Evolutionary conservation across 352 stramenopile species (phyloP), one percentile per base, ranked within the genome.

Genomic region (Phytophthora sp.): DNA sequence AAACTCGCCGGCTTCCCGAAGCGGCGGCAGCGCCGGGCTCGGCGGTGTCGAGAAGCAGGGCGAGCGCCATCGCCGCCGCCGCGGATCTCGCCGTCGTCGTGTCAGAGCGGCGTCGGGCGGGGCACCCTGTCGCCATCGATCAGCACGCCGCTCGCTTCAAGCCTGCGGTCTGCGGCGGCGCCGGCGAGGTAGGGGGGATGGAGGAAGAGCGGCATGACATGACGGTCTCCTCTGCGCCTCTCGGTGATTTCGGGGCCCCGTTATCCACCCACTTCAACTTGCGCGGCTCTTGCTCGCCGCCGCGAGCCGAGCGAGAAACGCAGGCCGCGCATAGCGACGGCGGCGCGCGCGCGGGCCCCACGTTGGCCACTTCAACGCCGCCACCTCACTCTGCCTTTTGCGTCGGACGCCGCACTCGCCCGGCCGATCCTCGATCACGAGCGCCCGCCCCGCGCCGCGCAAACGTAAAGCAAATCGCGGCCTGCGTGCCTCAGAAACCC

Each of bases 391-490:
- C 9, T 38, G 26, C 49, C 53, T 50, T 66, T 60, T 61, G 58
- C 58, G n/a, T 21, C 10, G 27, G 3, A 51, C 32, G 9, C 1
- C 39, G 3, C 37, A 60, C 27, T 27, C n/a, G n/a, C n/a, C n/a
- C n/a, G n/a, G n/a, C n/a, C n/a, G n/a, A n/a, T n/a, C n/a, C n/a
- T 45, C 9, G 55, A 64, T 63, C 44, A 58, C 55, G 55, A 51
- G 23, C 3, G 6, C 4, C 12, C 44, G 5, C 56, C 5, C 3
- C 45, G 24, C 20, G 6, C 1, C 1, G 7, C 48, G 31, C 57
- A 54, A 54, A 60, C 57, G 38, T 46, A 28, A 59, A 39, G 46
- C 57, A 66, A 66, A 66, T 66, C 57, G 39, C 49, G 31, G n/a
- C 12, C 24, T 4, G 24, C 18, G 45, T 65, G 55, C 55, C 28